Percentiles rank a stretch among this genome's conserved stretches.
Evolutionary conservation across 495 filamentous ascomycete genomes (phyloP).

Genomic region (Hypoxylon fragiforme): DNA sequence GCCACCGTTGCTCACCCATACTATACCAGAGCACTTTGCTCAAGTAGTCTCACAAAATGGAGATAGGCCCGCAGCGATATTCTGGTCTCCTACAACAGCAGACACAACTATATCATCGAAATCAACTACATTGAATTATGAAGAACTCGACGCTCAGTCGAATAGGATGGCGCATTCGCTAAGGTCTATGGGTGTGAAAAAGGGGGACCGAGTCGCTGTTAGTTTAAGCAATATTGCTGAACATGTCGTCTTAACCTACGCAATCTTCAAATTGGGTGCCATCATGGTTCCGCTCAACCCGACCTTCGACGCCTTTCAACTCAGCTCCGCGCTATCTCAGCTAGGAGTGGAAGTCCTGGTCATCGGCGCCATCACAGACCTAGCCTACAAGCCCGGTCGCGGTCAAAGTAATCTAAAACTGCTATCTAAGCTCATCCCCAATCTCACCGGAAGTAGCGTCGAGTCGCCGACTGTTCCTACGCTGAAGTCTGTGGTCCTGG

Average conservation of each 20-base stretch:
- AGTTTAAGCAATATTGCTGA: conserved; percentile 85
- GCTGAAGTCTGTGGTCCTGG: conserved; percentile 69
- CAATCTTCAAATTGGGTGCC: conserved; percentile 88
- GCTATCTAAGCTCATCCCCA: conserved; percentile 64
- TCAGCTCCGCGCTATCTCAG: conserved; percentile 75
- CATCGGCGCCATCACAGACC: conserved; percentile 82
- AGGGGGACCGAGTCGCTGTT: conserved; percentile 84
- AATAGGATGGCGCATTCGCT: conserved; percentile 78
- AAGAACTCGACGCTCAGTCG: conserved; percentile 71
- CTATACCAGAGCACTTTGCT: conserved; percentile 81
- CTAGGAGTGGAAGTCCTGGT: conserved; percentile 76
- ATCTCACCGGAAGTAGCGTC: conserved; percentile 55
- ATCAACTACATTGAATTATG: conserved; percentile 67
- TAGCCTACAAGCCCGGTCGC: conserved; percentile 73
- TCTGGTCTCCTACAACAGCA: conserved; percentile 39
- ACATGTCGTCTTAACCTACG: conserved; percentile 81
- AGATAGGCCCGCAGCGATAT: conserved; percentile 66
- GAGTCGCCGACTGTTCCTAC: conserved; percentile 69
- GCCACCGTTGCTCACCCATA: conserved; percentile 74
- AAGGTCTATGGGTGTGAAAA: conserved; percentile 71
- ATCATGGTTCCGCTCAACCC: conserved; percentile 92
- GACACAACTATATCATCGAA: conserved; percentile 26
- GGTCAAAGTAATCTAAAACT: conserved; percentile 73
- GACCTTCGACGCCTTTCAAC: conserved; percentile 80
- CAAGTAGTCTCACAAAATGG: conserved; percentile 70